Conservation (phyloP, 1,284 basidiomycete species). For the Malassezia arunalokei region DNA sequence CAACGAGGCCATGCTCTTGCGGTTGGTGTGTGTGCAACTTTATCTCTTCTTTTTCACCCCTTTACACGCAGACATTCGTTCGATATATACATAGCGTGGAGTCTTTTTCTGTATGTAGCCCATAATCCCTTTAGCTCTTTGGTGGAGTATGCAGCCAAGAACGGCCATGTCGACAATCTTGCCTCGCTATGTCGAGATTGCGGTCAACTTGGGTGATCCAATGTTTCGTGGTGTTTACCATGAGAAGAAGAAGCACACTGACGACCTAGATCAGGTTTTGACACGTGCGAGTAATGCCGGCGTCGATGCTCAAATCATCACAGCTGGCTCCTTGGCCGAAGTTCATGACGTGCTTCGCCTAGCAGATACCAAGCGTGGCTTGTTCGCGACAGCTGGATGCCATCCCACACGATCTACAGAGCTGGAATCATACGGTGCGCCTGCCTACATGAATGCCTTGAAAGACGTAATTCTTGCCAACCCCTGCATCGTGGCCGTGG, state of each 20-base stretch:
- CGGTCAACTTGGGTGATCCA: conserved; percentile 50
- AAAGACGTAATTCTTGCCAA: neutral
- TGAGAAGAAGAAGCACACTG: conserved; percentile 43
- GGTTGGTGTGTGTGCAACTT: neutral
- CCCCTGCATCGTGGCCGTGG: conserved; percentile 54
- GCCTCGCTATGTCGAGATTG: conserved; percentile 47
- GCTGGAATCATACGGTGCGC: conserved; percentile 56
- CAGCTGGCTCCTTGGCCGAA: conserved; percentile 63
- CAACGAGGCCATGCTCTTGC: neutral
- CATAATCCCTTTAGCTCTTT: neutral
- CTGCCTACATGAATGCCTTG: conserved; percentile 53
- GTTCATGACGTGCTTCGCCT: conserved; percentile 57
- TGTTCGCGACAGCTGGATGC: conserved; percentile 69
- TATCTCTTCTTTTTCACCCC: neutral
- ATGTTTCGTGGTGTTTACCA: conserved; percentile 50
- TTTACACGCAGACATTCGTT: neutral
- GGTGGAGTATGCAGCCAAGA: neutral
- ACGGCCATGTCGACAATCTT: neutral
- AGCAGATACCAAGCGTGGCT: conserved; percentile 53
- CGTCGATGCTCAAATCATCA: conserved; percentile 66
- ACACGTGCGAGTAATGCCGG: conserved; percentile 57
- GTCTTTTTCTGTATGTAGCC: neutral
- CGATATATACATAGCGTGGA: neutral
- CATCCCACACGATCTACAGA: conserved; percentile 74
- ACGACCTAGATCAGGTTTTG: conserved; percentile 60